phyloP scores from a whole-genome alignment of 2,329 filamentous ascomycete species.

The Teratosphaeria viscida region DNA sequence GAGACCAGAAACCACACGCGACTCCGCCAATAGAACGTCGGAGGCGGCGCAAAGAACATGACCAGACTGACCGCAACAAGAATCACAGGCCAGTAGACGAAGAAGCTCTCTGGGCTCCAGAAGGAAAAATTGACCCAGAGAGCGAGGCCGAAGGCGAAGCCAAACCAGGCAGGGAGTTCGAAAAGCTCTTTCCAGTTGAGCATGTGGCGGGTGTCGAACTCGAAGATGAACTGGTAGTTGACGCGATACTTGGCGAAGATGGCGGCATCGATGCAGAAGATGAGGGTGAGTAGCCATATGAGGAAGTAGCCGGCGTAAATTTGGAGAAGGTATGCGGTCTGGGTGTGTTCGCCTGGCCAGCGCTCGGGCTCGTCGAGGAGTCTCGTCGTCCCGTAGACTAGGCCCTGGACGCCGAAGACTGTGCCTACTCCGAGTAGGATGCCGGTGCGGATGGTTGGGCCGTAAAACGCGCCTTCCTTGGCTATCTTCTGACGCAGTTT shows the following conservation, averaged over 20 bases:
- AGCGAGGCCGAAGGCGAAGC: slow-evolving; percentile 64
- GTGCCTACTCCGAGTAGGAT: slow-evolving; percentile 31
- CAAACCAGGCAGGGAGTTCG: slow-evolving; percentile 77
- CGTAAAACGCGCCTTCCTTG: slow-evolving; percentile 49
- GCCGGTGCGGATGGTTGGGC: slow-evolving; percentile 50
- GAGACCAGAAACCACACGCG: slow-evolving; percentile 81
- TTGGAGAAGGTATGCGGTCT: slow-evolving; percentile 36
- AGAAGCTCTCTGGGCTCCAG: slow-evolving; percentile 31
- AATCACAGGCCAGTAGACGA: slow-evolving; percentile 71
- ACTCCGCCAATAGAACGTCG: slow-evolving; percentile 62
- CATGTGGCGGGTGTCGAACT: slow-evolving; percentile 72
- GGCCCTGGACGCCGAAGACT: slow-evolving; percentile 34
- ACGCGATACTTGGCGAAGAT: slow-evolving; percentile 77
- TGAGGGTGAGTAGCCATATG: slow-evolving; percentile 63
- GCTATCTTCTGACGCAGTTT: slow-evolving; percentile 68
- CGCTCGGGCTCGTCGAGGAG: slow-evolving; percentile 13
- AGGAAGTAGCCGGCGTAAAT: slow-evolving; percentile 91
- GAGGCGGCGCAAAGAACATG: slow-evolving; percentile 63
- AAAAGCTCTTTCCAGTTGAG: slow-evolving; percentile 83
- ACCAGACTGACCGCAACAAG: slow-evolving; percentile 58
- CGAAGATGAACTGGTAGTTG: slow-evolving; percentile 84
- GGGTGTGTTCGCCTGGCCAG: slow-evolving; percentile 10
- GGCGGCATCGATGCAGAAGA: slow-evolving; percentile 80
- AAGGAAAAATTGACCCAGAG: slow-evolving; percentile 83
- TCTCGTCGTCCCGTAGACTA: slow-evolving; percentile 27